Base-by-base conservation (phyloP, 768 basidiomycete species). In the Rhodocollybia butyracea region DNA sequence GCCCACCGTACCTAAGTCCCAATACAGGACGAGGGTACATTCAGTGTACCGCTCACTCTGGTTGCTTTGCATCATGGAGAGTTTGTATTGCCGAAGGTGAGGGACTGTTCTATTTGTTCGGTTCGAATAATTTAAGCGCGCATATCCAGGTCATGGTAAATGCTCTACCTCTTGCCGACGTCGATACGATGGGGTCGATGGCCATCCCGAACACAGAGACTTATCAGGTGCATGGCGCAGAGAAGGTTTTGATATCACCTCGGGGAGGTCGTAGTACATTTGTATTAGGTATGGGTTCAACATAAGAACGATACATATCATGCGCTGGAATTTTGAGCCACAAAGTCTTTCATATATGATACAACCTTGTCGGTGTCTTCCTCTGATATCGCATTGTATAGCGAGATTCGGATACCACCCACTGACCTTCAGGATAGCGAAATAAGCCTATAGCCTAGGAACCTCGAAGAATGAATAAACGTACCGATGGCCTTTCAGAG, bases 401-500 rank as follows among this genome's bases (percentile, higher is more conserved):
- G 73, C 19, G 92, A 94, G 5, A 88, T 80, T 29, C 94, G 86
- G 47, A 92, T 84, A 15, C 78, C 82, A 62, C 84, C 83, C 43
- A 84, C 76, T 15, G 83, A 83, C 32, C 84, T 85, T 52, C 12
- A 61, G 34, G 34, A 29, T 30, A 34, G 21, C 50, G 42, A 39
- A 32, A 15, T 32, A 17, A 38, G 21, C 21, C 8, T 56, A 47
- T 39, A 19, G 21, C 12, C 12, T 19, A 27, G 8, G 30, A 41
- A 24, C 7, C 45, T 26, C 22, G 19, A 43, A 38, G 30, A 26
- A 19, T 7, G 8, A 12, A 47, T 26, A 11, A 32, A 74, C 91
- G 60, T 64, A 93, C 84, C 96, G 81, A 75, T 99, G 97, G 0
- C 97, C 97, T 69, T 93, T 95, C 54, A 97, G 72, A 31, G 89